Conservation (phyloP, 1,139 yeast species). For the Diutina neorugosa region DNA sequence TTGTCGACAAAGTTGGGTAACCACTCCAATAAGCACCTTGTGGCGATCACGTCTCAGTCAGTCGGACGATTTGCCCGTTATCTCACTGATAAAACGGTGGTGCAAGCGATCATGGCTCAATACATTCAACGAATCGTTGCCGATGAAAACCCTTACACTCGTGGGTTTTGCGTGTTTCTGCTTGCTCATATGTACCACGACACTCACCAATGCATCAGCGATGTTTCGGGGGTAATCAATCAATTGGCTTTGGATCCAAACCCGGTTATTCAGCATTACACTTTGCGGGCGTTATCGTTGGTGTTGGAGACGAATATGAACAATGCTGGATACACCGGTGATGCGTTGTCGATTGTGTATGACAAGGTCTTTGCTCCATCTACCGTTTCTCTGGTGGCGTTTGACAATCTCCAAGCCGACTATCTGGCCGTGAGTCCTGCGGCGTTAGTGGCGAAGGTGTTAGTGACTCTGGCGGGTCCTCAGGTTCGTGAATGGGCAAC, state of each 20-base stretch:
- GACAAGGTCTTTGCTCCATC: not conserved
- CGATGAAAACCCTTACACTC: slow-evolving; percentile 40
- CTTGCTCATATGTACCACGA: slow-evolving; percentile 48
- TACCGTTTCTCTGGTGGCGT: not conserved
- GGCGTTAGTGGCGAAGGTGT: not conserved
- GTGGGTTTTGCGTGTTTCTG: slow-evolving; percentile 54
- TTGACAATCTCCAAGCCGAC: not conserved
- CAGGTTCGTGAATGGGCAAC: not conserved
- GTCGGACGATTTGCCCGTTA: slow-evolving; percentile 43
- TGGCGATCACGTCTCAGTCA: slow-evolving; percentile 51
- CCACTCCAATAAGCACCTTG: slow-evolving; percentile 19
- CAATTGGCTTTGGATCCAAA: slow-evolving; percentile 72
- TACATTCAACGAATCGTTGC: slow-evolving; percentile 52
- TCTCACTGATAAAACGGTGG: slow-evolving; percentile 24
- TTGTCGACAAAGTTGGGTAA: slow-evolving; percentile 16
- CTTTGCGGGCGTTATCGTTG: not conserved
- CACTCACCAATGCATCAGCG: slow-evolving; percentile 14
- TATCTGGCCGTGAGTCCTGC: not conserved
- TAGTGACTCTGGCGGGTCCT: slow-evolving; percentile 1
- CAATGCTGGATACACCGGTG: not conserved
- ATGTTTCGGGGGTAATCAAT: slow-evolving; percentile 23
- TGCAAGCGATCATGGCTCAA: slow-evolving; percentile 38
- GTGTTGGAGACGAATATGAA: not conserved
- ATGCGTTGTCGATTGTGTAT: not conserved
- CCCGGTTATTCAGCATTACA: slow-evolving; percentile 39